Evolutionary conservation across 1,139 yeast genomes (phyloP), one percentile per base, ranked within the genome.

Genomic region (Saccharomyces hybrid): DNA sequence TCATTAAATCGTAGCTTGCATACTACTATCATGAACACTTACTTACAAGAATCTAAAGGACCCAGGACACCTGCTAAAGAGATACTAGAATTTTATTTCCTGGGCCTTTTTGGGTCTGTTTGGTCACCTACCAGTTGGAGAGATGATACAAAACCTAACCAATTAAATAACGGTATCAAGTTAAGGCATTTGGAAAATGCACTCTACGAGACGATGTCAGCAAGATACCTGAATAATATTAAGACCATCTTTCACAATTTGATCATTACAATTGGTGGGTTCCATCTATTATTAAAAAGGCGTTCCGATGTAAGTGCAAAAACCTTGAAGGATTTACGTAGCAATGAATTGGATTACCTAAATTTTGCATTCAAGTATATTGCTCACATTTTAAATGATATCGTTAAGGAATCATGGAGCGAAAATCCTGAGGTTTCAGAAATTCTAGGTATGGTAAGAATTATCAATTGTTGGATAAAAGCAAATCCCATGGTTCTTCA

Each of bases 401-500:
- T 65, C n/a, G 59, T 68, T 8, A 54, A 56, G 23, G 59, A 60
- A 26, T 60, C 61, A 13, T 61, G 66, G 63, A 52, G 57, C 27
- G 60, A 60, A 50, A 58, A 63, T 52, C 49, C 56, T 13, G 63
- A 65, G 6, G 55, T 56, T 14, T 63, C 56, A 48, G 64, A 66
- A 47, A 66, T 64, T 52, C 52, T 70, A 27, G 70, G 68, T 2
- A 65, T 68, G 54, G 60, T 79, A 2, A 73, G 89, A 58, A 69
- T 83, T n/a, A 61, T 78, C 42, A 71, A 80, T 32, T 76, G 78
- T 57, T 83, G 86, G 85, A 63, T 83, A 28, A 77, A 75, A 56
- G 77, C 77, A 48, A 75, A 80, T 55, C 75, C 74, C 55, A 58
- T 72, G 48, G 75, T 77, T 11, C 61, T 76, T 14, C 73, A 75